Evolutionary conservation across 257 asterid genomes (phyloP), one percentile per base, ranked within the genome.

Genomic region (Cynanchum wilfordii): DNA sequence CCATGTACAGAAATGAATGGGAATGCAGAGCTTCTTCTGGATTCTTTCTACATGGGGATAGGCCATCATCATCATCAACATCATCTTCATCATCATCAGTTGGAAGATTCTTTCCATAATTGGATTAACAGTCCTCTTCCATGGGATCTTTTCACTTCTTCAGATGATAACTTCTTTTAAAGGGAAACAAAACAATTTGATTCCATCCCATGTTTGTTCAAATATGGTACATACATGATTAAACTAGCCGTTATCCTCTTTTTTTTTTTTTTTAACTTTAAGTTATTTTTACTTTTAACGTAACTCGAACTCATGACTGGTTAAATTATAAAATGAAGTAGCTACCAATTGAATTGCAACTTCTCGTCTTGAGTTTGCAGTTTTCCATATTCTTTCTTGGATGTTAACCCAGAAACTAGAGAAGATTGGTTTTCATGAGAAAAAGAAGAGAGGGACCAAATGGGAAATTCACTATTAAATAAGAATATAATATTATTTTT

Each of bases 101-200:
- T 47, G n/a, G 78, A 75, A 52, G 82, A 87, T 70, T 77, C 84
- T 78, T 86, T 76, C 54, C 88, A 80, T 33, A 81, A 68, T 70
- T 86, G 91, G 87, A 83, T 85, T 77, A 84, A 73, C n/a, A 87
- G 82, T 30, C 91, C 93, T 2, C 78, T 85, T 51, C 69, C 78
- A 17, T 90, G 95, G 95, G 95, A 90, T 76, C 77, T 82, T 79
- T 87, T 86, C 66, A 70, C 72, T 51, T 51, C 76, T 73, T 77
- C 84, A 52, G 82, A 72, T 51, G 87, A 77, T 5, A 71, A 55
- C 75, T 83, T 79, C 68, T 85, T 88, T 55, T 89, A 83, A 86
- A 40, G 45, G 2, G 2, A 20, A 25, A 10, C 12, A 2, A 8
- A 17, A 38, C 24, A 13, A 8, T 38, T 16, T 4, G 44, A 29